Evolutionary conservation across 2,329 filamentous ascomycete species (phyloP), one percentile per base, ranked within the genome.

Genomic region (Fusarium burgessii): DNA sequence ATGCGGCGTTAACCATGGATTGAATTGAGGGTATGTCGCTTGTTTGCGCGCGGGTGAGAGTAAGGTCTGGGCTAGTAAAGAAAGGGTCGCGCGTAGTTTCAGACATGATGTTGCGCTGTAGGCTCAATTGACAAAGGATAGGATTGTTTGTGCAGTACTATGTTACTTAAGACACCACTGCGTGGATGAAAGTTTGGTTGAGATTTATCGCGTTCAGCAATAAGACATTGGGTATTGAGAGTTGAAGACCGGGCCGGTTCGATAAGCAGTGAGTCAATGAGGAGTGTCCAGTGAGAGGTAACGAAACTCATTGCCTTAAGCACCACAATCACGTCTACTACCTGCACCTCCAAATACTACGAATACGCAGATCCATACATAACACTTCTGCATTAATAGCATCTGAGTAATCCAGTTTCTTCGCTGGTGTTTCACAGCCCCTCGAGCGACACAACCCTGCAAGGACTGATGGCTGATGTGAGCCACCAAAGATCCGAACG

Each of bases 1-100:
- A 80, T 36, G 79, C 79, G 20, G 69, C 68, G 14, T 70, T 67
- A 43, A 79, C 75, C 43, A 81, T 79, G 14, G 54, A 35, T 47
- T 77, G 73, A 32, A 81, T 79, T 42, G 62, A 57, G n/a, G 78
- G 75, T 49, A 78, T 60, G 29, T 81, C 68, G 6, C 36, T 41
- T 1, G n/a, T 5, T 6, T 35, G 25, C 2, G 70, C 68, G 18
- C 66, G 46, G 7, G n/a, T n/a, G 2, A 75, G 40, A 0, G 25
- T 25, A 10, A 66, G 38, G 1, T 38, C 10, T 17, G 29, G 2
- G 0, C 15, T 27, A 2, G 18, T 25, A 3, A 52, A 62, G 0
- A 25, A 17, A 40, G 65, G 51, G 6, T 66, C 46, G 2, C 7
- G 1, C 3, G 13, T 25, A 2, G 5, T 25, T 15, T 25, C 7